Conservation (phyloP, 768 basidiomycete genomes). For the Bullera alba region DNA sequence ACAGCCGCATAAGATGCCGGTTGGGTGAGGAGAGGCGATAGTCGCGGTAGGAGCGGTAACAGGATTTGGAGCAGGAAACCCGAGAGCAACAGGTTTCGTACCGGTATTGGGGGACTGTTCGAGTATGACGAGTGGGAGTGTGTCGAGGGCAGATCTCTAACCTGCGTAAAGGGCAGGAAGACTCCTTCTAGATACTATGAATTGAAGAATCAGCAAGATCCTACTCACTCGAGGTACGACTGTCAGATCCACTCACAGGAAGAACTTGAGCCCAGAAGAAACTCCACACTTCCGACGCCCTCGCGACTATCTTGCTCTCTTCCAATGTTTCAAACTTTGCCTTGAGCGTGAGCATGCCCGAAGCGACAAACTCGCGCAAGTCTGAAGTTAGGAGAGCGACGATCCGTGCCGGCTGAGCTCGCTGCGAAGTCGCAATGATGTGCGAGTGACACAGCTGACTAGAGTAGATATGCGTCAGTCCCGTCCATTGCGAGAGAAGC, state of each 20-base stretch:
- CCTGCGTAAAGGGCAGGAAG: conserved; percentile 40
- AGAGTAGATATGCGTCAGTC: not conserved
- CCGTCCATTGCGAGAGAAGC: not conserved
- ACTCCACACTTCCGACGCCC: conserved; percentile 80
- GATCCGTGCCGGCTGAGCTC: conserved; percentile 56
- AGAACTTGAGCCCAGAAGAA: conserved; percentile 63
- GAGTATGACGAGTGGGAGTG: conserved; percentile 5
- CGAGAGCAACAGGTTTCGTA: conserved; percentile 40
- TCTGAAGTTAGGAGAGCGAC: conserved; percentile 68
- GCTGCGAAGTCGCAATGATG: conserved; percentile 32
- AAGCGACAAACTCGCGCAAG: conserved; percentile 70
- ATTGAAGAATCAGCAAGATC: conserved; percentile 1
- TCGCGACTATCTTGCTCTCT: conserved; percentile 66
- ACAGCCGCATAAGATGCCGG: not conserved
- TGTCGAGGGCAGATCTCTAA: conserved; percentile 22
- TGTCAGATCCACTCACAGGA: conserved; percentile 23
- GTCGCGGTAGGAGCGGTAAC: conserved; percentile 34
- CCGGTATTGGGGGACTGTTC: conserved; percentile 21
- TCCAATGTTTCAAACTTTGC: conserved; percentile 70
- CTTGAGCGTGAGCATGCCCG: conserved; percentile 87
- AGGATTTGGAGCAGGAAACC: conserved; percentile 43
- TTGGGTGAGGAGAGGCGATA: conserved; percentile 22
- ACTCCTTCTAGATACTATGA: conserved; percentile 43
- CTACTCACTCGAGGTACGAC: not conserved
- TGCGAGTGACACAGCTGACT: conserved; percentile 38